Percentiles rank a stretch among this genome's conserved stretches.
phyloP scores from a whole-genome alignment of 345 rosid genomes.

The Chamaenerion angustifolium region DNA sequence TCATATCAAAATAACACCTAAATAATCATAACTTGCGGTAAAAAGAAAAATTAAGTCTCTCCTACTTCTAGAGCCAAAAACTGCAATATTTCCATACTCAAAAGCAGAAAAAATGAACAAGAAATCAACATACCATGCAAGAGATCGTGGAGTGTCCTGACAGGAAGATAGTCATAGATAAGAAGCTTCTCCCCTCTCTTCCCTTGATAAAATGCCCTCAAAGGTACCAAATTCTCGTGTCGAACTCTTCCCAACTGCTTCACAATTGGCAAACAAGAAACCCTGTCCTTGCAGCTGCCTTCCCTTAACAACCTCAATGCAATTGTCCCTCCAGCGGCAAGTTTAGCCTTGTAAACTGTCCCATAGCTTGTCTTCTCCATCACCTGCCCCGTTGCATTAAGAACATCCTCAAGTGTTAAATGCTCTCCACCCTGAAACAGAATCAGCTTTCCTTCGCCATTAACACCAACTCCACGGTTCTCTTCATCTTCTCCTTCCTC shows the following conservation, averaged over 20 bases:
- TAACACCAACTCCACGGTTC: slow-evolving; percentile 13
- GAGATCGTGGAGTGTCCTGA: slow-evolving; percentile 64
- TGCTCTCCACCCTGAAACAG: slow-evolving; percentile 97
- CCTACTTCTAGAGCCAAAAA: too few relatives aligned
- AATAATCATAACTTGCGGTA: too few relatives aligned
- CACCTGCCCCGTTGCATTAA: slow-evolving; percentile 95
- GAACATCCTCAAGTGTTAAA: slow-evolving; percentile 77
- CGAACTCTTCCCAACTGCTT: slow-evolving; percentile 71
- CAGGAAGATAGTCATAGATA: slow-evolving; percentile 85
- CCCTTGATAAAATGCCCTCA: slow-evolving; percentile 96
- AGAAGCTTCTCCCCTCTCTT: slow-evolving; percentile 97
- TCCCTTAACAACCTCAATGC: slow-evolving; percentile 89
- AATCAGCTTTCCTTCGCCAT: slow-evolving; percentile 74
- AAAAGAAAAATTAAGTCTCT: too few relatives aligned
- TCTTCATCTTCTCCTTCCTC: slow-evolving; percentile 66
- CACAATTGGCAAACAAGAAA: slow-evolving; percentile 58
- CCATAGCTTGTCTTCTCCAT: slow-evolving; percentile 93
- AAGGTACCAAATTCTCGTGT: slow-evolving; percentile 78
- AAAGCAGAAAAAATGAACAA: background rate
- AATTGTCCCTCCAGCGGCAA: slow-evolving; percentile 83
- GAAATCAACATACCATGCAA: slow-evolving; percentile 53
- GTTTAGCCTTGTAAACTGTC: slow-evolving; percentile 91
- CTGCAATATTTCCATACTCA: background rate
- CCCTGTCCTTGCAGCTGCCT: slow-evolving; percentile 83
- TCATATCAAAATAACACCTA: too few relatives aligned